Evolutionary conservation across 495 filamentous ascomycete genomes (phyloP).

Genomic region (Trypethelium eluteriae): DNA sequence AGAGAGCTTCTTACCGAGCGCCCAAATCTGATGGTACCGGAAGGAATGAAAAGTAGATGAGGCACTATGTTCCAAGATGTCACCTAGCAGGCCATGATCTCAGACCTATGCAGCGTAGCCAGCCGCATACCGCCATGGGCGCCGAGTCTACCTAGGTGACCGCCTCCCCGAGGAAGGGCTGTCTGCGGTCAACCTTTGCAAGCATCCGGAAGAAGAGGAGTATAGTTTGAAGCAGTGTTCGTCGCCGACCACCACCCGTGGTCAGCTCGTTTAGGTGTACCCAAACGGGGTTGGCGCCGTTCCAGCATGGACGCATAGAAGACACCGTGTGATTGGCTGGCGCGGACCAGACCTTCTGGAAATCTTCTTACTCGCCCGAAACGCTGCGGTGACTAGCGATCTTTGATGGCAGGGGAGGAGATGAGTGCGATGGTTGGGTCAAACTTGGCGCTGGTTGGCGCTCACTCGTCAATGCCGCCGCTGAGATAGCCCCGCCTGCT

Average conservation of each 20-base stretch:
- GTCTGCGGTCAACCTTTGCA: neutral
- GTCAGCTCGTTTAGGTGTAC: slow-evolving; percentile 8
- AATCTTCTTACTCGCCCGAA: neutral
- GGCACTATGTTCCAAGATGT: neutral
- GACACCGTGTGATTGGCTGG: neutral
- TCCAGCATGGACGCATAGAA: neutral
- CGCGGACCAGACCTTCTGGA: neutral
- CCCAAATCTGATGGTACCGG: slow-evolving; percentile 6
- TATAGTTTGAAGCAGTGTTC: slow-evolving; percentile 3
- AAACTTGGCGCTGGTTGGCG: slow-evolving; percentile 4
- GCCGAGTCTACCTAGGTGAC: neutral
- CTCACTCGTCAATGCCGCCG: neutral
- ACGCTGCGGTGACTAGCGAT: neutral
- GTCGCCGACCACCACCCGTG: slow-evolving; percentile 1
- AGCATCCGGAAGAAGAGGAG: neutral
- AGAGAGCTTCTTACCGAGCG: neutral
- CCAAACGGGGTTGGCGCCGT: neutral
- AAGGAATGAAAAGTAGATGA: neutral
- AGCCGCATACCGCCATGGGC: neutral
- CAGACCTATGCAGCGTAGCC: neutral
- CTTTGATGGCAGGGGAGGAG: neutral
- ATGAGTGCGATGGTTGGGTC: neutral
- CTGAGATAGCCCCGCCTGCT: neutral
- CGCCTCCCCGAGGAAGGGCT: neutral
- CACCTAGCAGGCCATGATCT: neutral